Conservation (phyloP, 345 rosid species). For the Eutrema japonicum region DNA sequence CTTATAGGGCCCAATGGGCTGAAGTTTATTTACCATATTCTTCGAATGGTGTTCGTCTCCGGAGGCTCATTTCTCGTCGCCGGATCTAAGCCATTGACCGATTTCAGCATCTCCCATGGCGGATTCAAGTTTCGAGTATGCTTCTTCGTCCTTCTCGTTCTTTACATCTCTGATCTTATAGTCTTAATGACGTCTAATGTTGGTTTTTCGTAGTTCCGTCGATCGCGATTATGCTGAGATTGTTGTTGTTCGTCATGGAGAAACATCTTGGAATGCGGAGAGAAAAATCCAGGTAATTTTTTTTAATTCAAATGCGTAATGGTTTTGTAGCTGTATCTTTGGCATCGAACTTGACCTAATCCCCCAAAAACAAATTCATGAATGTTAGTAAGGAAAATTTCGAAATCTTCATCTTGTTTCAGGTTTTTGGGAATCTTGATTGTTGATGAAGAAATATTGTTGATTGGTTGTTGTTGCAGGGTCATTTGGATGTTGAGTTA, state of each 20-base stretch:
- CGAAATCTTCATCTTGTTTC: background rate
- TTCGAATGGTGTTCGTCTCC: background rate
- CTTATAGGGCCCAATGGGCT: too few relatives aligned
- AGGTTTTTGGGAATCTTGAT: background rate
- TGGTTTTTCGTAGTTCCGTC: constrained; percentile 36
- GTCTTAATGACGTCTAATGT: background rate
- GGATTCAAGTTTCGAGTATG: constrained; percentile 28
- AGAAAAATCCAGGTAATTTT: constrained; percentile 67
- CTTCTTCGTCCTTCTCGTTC: constrained; percentile 24
- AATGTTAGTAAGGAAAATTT: too few relatives aligned
- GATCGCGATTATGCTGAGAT: constrained; percentile 57
- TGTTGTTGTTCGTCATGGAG: constrained; percentile 79
- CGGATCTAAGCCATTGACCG: background rate
- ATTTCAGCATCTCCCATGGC: constrained; percentile 33
- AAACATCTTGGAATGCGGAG: constrained; percentile 79
- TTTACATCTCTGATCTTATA: background rate
- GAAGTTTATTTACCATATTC: background rate
- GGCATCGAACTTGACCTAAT: background rate
- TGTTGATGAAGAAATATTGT: background rate
- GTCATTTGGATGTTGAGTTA: constrained; percentile 78
- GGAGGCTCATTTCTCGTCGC: background rate
- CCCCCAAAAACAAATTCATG: too few relatives aligned
- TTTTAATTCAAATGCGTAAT: background rate
- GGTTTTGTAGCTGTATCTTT: background rate
- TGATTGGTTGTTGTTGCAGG: constrained; percentile 47